These are phyloP conservation scores for Xylaria intraflava DNA, from an alignment of 495 filamentous ascomycete genomes.

Conservation along the genomic window DNA sequence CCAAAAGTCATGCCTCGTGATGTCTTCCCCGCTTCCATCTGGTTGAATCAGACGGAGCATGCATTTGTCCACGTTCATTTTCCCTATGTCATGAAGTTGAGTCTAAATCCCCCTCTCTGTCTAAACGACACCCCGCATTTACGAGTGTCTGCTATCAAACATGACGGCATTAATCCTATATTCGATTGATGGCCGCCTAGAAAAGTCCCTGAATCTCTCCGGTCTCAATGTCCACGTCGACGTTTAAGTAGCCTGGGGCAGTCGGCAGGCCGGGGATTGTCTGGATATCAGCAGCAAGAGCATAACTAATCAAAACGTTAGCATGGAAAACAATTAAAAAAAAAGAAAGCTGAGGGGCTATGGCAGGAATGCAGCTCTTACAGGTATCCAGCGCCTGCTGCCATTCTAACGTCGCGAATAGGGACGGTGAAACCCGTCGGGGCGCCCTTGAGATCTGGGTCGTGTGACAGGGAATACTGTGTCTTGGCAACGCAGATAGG, in stretches of 20 bases:
- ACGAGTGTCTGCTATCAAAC: no score
- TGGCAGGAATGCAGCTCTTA: constrained; percentile 34
- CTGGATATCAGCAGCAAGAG: constrained; percentile 93
- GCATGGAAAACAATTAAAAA: not conserved
- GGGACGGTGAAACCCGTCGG: constrained; percentile 93
- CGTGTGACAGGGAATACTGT: constrained; percentile 93
- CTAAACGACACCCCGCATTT: not conserved
- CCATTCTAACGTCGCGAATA: constrained; percentile 88
- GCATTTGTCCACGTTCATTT: not conserved
- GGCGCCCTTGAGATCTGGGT: constrained; percentile 91
- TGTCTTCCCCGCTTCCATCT: constrained; percentile 8
- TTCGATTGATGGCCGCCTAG: constrained; percentile 37
- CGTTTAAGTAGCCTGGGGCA: constrained; percentile 91
- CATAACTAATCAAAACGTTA: constrained; percentile 55
- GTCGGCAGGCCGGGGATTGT: constrained; percentile 96
- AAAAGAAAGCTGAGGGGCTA: not conserved
- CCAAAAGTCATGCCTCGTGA: no score
- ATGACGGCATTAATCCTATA: no score
- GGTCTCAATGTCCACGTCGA: constrained; percentile 87
- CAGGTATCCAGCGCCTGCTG: constrained; percentile 88
- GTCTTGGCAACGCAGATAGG: constrained; percentile 98
- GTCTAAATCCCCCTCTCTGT: constrained; percentile 1
- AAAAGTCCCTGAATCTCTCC: constrained; percentile 96
- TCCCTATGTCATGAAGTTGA: constrained; percentile 7
- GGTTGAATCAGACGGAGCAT: constrained; percentile 13